These are phyloP conservation scores for Lophiostoma macrostomum DNA, from an alignment of 495 filamentous ascomycete genomes.

Conservation along the genomic window DNA sequence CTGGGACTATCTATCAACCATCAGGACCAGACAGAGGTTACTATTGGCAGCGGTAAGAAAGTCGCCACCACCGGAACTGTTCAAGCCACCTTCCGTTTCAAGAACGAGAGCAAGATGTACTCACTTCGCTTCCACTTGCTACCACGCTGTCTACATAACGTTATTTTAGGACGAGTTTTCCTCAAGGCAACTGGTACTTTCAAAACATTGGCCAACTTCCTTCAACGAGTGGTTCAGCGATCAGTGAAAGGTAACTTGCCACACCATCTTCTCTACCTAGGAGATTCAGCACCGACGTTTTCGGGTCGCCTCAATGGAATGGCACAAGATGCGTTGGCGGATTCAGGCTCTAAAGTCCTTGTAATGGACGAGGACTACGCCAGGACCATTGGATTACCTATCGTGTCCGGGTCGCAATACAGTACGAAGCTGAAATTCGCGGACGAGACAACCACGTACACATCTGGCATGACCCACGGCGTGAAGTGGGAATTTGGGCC, in stretches of 20 bases:
- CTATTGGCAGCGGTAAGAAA: slow-evolving; percentile 8
- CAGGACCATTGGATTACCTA: neutral
- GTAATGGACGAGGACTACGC: slow-evolving; percentile 11
- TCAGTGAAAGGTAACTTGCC: neutral
- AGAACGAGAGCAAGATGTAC: neutral
- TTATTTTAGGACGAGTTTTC: slow-evolving; percentile 6
- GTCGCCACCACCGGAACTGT: neutral
- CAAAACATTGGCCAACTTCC: neutral
- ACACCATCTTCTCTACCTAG: neutral
- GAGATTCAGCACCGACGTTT: slow-evolving; percentile 7
- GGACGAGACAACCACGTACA: neutral
- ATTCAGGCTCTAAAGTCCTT: slow-evolving; percentile 1
- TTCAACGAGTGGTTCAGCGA: slow-evolving; percentile 1
- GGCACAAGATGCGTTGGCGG: slow-evolving; percentile 2
- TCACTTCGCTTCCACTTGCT: slow-evolving; percentile 1
- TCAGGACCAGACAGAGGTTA: neutral
- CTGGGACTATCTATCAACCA: neutral
- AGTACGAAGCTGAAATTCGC: neutral
- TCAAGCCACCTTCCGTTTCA: neutral
- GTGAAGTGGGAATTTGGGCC: slow-evolving; percentile 7
- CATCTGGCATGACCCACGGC: slow-evolving; percentile 3
- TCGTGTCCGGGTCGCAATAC: neutral
- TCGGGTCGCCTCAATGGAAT: neutral
- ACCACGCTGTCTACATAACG: slow-evolving; percentile 5
- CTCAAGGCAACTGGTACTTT: slow-evolving; percentile 2